These are phyloP conservation scores for Hypoxylon trugodes DNA, from an alignment of 495 filamentous ascomycete genomes.

Conservation along the genomic window DNA sequence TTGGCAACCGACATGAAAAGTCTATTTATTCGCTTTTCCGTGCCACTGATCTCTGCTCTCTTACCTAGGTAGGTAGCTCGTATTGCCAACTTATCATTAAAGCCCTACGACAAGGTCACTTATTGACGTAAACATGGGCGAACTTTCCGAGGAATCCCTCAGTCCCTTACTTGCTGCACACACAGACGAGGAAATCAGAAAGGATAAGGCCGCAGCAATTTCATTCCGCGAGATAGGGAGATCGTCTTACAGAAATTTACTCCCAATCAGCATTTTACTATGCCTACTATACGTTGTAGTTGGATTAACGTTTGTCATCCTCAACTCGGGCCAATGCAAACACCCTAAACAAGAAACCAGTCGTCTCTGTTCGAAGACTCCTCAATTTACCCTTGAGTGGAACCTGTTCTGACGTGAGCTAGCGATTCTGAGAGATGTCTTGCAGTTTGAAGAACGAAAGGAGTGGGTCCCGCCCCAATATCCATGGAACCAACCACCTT, in stretches of 20 bases:
- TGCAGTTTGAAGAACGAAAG: conserved; percentile 32
- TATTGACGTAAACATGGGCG: not conserved
- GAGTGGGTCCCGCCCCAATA: conserved; percentile 29
- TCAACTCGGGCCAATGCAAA: conserved; percentile 2
- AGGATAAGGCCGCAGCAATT: not conserved
- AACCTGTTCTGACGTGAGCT: not conserved
- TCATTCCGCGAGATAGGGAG: not conserved
- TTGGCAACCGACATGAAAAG: not conserved
- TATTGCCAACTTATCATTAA: not conserved
- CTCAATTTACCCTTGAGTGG: not conserved
- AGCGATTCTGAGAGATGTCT: conserved; percentile 6
- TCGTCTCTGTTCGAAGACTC: conserved; percentile 2
- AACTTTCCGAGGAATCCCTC: not conserved
- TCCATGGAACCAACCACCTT: conserved; percentile 42
- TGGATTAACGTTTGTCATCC: not conserved
- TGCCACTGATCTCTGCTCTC: not conserved
- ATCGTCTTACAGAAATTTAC: not conserved
- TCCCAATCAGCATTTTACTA: not conserved
- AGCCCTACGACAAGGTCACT: not conserved
- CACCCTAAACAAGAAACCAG: not conserved
- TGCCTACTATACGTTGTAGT: conserved; percentile 4
- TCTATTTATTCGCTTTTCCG: not conserved
- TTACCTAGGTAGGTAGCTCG: not conserved
- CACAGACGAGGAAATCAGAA: not conserved
- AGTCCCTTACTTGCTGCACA: not conserved